A percentile compares a stretch with the other conserved stretches of the same genome.
phyloP scores from a whole-genome alignment of 805 yeast genomes.

The Nakazawaea peltata region DNA sequence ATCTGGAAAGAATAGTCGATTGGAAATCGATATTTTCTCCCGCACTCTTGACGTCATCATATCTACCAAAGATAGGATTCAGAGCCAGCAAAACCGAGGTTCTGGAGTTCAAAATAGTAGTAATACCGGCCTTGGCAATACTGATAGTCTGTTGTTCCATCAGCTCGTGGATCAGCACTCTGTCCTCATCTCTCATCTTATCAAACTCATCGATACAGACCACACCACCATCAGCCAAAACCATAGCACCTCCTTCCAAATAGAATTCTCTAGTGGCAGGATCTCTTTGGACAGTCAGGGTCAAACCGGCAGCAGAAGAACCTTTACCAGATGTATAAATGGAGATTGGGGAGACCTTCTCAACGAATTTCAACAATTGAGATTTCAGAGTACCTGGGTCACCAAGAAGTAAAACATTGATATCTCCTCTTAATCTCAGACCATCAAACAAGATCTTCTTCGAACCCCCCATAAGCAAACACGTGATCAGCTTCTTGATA shows the following conservation, averaged over 20 bases:
- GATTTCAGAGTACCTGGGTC: slow-evolving; percentile 99
- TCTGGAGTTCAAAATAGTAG: slow-evolving; percentile 92
- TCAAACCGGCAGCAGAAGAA: slow-evolving; percentile 98
- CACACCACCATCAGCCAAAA: slow-evolving; percentile 98
- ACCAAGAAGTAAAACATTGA: slow-evolving; percentile 86
- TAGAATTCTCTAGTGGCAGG: slow-evolving; percentile 82
- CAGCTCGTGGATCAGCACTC: slow-evolving; percentile 99
- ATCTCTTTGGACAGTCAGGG: slow-evolving; percentile 96
- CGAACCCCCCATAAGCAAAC: slow-evolving; percentile 91
- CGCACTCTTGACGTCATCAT: slow-evolving; percentile 92
- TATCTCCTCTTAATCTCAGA: slow-evolving; percentile 94
- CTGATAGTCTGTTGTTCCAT: slow-evolving; percentile 99
- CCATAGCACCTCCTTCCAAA: slow-evolving; percentile 99
- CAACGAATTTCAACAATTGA: slow-evolving; percentile 90
- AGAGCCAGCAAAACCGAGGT: slow-evolving; percentile 98
- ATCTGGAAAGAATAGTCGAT: slow-evolving; percentile 92
- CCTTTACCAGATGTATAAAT: slow-evolving; percentile 98
- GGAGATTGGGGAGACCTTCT: slow-evolving; percentile 88
- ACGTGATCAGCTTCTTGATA: slow-evolving; percentile 88
- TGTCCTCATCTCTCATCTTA: slow-evolving; percentile 97
- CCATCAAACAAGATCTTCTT: slow-evolving; percentile 91
- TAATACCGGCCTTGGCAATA: slow-evolving; percentile 98
- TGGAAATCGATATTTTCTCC: slow-evolving; percentile 98
- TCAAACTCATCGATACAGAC: slow-evolving; percentile 99
- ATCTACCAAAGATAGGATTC: slow-evolving; percentile 93